Percentiles rank a stretch among this genome's conserved stretches.
These are phyloP conservation scores for Cladophialophora psammophila DNA, from an alignment of 2,329 filamentous ascomycete species.

Conservation along the genomic window DNA sequence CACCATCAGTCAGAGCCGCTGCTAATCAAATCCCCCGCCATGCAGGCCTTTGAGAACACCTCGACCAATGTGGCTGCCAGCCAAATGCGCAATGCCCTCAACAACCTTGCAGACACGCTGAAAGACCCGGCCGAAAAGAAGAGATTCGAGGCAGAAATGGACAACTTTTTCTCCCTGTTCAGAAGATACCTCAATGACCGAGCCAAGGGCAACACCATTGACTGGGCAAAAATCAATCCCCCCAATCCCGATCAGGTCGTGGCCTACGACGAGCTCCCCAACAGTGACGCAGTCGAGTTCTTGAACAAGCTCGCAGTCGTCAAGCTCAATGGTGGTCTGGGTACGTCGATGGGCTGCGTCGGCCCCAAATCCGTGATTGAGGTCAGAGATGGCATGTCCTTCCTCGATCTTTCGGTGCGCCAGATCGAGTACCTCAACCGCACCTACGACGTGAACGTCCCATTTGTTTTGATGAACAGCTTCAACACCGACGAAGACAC, in stretches of 20 bases:
- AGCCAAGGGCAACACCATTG: conserved; percentile 94
- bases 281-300: conserved; percentile 90
- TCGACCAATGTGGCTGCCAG: conserved; percentile 97
- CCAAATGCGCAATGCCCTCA: conserved; percentile 98
- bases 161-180: conserved; percentile 99
- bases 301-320: conserved; percentile 97
- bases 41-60: conserved; percentile 97
- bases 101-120: conserved; percentile 88
- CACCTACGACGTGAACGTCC: conserved; percentile 95
- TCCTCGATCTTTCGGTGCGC: conserved; percentile 96
- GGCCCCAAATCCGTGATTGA: conserved; percentile 99
- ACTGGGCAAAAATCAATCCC: conserved; percentile 96
- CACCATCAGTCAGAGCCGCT: conserved; percentile 6
- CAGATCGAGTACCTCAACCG: conserved; percentile 99
- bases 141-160: conserved; percentile 99
- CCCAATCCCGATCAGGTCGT: conserved; percentile 94
- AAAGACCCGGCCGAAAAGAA: conserved; percentile 74
- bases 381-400: conserved; percentile 99
- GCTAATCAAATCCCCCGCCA: conserved; percentile 34
- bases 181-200: conserved; percentile 98
- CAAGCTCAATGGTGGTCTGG: conserved; percentile 98
- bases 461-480: conserved; percentile 99
- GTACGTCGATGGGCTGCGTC: conserved; percentile 99
- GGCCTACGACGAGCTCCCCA: conserved; percentile 88
- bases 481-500: conserved; percentile 99